Conservation (phyloP, 257 asterid genomes). For the Perilla frutescens region DNA sequence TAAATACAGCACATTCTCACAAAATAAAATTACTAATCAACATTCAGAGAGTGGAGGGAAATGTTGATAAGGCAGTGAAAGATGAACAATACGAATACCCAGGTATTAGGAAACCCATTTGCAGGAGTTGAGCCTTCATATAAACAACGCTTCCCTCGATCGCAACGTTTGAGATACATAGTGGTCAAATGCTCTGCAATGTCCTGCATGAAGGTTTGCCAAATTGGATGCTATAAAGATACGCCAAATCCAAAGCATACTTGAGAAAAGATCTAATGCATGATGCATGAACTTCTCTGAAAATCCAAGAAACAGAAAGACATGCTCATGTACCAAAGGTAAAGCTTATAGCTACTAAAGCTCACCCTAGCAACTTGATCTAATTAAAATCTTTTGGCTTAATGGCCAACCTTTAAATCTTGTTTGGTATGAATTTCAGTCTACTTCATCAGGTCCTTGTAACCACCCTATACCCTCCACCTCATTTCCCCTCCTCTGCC, state of each 20-base stretch:
- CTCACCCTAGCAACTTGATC: slow-evolving; percentile 7
- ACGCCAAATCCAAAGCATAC: neutral
- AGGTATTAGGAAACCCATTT: slow-evolving; percentile 80
- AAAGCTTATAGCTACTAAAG: neutral
- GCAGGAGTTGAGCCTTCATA: slow-evolving; percentile 93
- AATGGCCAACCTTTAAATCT: neutral
- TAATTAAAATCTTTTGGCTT: neutral
- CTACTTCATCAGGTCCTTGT: neutral
- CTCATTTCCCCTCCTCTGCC: neutral
- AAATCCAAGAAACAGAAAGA: neutral
- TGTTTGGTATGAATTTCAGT: neutral
- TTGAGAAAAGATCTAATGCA: slow-evolving; percentile 9
- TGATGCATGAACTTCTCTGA: neutral
- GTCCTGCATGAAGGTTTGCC: slow-evolving; percentile 59
- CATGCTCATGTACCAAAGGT: neutral
- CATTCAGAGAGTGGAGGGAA: slow-evolving; percentile 14
- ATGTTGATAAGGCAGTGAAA: slow-evolving; percentile 10
- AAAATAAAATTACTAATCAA: slow-evolving; percentile 1
- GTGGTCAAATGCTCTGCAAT: slow-evolving; percentile 97
- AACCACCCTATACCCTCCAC: neutral
- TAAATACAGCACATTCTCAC: slow-evolving; percentile 3
- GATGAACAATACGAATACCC: slow-evolving; percentile 46
- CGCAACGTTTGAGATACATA: slow-evolving; percentile 80
- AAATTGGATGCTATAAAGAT: slow-evolving; percentile 17
- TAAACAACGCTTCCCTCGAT: slow-evolving; percentile 88